These are phyloP conservation scores for Zelopaecilomyces penicillatus DNA, from an alignment of 2,329 filamentous ascomycete species.

Conservation along the genomic window DNA sequence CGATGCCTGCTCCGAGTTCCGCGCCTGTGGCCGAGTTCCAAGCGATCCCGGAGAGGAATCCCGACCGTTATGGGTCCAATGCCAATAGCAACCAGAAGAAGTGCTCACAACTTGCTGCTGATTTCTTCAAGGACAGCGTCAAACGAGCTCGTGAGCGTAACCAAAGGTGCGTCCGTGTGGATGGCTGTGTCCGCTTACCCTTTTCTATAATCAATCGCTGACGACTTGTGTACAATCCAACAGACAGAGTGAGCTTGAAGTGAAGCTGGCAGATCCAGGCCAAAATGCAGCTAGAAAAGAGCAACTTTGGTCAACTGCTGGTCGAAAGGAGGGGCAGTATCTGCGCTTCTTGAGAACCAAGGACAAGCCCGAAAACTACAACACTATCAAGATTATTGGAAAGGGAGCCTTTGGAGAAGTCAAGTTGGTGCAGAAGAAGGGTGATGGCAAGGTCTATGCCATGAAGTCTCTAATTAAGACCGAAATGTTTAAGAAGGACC, in stretches of 20 bases:
- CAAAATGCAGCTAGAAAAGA: slow-evolving; percentile 70
- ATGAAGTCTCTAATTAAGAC: slow-evolving; percentile 98
- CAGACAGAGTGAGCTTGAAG: slow-evolving; percentile 88
- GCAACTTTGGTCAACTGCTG: slow-evolving; percentile 75
- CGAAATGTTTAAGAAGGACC: slow-evolving; percentile 99
- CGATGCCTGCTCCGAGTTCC: slow-evolving; percentile 52
- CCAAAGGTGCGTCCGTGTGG: slow-evolving; percentile 58
- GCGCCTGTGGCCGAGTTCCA: slow-evolving; percentile 64
- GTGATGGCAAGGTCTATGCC: slow-evolving; percentile 93
- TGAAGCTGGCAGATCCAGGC: slow-evolving; percentile 69
- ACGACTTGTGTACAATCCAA: background rate
- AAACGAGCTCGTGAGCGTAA: slow-evolving; percentile 93
- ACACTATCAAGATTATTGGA: slow-evolving; percentile 94
- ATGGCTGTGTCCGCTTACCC: background rate
- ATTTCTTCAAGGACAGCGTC: slow-evolving; percentile 98
- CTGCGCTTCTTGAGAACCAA: slow-evolving; percentile 89
- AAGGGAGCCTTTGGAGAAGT: slow-evolving; percentile 99
- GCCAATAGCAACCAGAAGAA: slow-evolving; percentile 64
- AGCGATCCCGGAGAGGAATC: slow-evolving; percentile 74
- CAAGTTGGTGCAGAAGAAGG: slow-evolving; percentile 92
- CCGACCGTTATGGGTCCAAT: slow-evolving; percentile 62
- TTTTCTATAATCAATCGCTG: background rate
- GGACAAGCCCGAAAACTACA: slow-evolving; percentile 90
- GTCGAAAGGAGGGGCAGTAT: slow-evolving; percentile 85
- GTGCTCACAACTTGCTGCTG: slow-evolving; percentile 63